phyloP scores from a whole-genome alignment of 208 protist genomes.

The Crithidia mellificae region DNA sequence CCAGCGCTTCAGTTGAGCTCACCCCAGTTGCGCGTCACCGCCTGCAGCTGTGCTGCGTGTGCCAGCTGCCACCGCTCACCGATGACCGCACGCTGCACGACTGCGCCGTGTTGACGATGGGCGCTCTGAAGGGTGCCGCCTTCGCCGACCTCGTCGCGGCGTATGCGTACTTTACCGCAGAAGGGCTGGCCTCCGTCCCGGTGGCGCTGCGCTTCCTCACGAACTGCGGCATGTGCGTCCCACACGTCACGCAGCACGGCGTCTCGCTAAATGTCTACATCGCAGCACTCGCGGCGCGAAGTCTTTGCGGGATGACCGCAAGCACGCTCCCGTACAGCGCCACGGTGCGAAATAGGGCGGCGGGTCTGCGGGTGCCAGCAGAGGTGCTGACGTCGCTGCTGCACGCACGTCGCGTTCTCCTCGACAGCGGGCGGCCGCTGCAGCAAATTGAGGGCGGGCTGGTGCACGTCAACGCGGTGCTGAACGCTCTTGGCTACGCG shows the following conservation, averaged over 20 bases:
- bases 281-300: neutral
- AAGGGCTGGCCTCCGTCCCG: conserved; percentile 25
- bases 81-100: conserved; percentile 22
- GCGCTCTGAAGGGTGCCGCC: conserved; percentile 35
- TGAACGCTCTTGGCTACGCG: conserved; percentile 45
- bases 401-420: conserved; percentile 38
- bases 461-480: conserved; percentile 58
- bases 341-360: no score
- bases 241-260: conserved; percentile 29
- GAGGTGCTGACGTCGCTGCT: conserved; percentile 21
- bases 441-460: conserved; percentile 62
- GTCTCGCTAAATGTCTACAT: conserved; percentile 21
- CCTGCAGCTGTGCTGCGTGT: conserved; percentile 38
- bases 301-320: neutral
- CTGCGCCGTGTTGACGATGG: conserved; percentile 43
- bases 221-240: conserved; percentile 58
- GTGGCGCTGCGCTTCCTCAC: conserved; percentile 74
- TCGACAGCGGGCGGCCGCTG: conserved; percentile 23
- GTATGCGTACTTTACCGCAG: conserved; percentile 38
- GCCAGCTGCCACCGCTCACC: conserved; percentile 16
- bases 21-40: conserved; percentile 18
- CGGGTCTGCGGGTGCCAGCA: no score
- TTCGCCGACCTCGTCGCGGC: conserved; percentile 24
- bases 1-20: neutral
- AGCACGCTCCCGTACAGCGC: no score